Evolutionary conservation across 2,329 filamentous ascomycete species (phyloP).

Genomic region (Myriosclerotinia duriaeana): DNA sequence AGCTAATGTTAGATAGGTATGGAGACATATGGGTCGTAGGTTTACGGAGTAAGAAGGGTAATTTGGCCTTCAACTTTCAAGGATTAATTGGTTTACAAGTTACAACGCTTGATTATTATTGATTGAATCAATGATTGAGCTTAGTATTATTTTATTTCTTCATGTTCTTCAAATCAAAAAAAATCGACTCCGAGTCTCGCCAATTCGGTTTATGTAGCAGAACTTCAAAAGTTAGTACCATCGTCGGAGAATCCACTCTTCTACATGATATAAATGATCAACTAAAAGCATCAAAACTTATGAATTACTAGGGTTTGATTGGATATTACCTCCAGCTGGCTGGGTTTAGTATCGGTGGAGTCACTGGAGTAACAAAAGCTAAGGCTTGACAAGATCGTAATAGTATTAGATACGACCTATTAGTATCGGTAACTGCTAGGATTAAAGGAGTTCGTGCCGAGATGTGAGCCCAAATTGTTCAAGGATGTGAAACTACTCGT

Average conservation of each 20-base stretch:
- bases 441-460: constrained; percentile 22
- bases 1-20: neutral
- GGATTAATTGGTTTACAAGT: neutral
- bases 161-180: neutral
- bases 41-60: too few relatives aligned
- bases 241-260: neutral
- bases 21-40: neutral
- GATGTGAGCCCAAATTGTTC: constrained; percentile 20
- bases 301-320: constrained; percentile 18
- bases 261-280: constrained; percentile 8
- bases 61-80: neutral
- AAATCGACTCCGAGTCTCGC: constrained; percentile 1
- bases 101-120: neutral
- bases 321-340: neutral
- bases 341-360: neutral
- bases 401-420: neutral
- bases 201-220: constrained; percentile 1
- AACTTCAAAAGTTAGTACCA: neutral
- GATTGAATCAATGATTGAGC: too few relatives aligned
- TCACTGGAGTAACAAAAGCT: neutral
- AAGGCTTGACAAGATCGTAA: constrained; percentile 11
- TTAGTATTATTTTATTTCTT: neutral
- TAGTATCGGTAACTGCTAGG: constrained; percentile 2
- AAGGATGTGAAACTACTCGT: constrained; percentile 13
- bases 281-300: neutral